Evolutionary conservation across 2,329 filamentous ascomycete genomes (phyloP).

Genomic region (Orbilia javanica): DNA sequence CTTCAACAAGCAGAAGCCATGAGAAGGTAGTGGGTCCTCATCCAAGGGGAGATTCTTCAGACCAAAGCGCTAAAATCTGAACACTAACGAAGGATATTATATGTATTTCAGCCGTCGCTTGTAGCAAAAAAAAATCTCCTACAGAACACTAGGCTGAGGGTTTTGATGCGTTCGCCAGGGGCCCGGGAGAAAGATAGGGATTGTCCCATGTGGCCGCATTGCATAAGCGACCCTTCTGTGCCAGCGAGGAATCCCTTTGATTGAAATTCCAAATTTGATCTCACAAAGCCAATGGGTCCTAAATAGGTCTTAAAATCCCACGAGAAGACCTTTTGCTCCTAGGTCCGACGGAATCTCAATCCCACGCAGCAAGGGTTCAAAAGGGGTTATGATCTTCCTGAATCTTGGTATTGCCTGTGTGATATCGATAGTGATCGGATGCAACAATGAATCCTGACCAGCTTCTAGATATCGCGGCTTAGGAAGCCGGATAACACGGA

Average conservation of each 20-base stretch:
- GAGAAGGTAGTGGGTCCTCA: not conserved
- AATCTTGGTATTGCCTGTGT: conserved; percentile 6
- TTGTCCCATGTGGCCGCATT: conserved; percentile 44
- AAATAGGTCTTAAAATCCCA: conserved; percentile 14
- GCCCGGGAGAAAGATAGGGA: conserved; percentile 17
- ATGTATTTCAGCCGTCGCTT: conserved; percentile 2
- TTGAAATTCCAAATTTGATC: conserved; percentile 25
- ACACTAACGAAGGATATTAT: not conserved
- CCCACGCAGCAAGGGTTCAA: not conserved
- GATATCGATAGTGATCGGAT: conserved; percentile 22
- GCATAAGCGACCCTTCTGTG: conserved; percentile 31
- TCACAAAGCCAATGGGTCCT: not conserved
- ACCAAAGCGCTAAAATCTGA: conserved; percentile 8
- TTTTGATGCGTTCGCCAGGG: conserved; percentile 11
- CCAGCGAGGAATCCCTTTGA: conserved; percentile 21
- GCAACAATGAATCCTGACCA: not conserved
- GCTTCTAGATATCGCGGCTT: conserved; percentile 28
- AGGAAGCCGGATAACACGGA: conserved; percentile 47
- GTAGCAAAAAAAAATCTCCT: not conserved
- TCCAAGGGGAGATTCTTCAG: not conserved
- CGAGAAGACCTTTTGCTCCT: not conserved
- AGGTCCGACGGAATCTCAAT: not conserved
- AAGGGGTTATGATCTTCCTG: not conserved
- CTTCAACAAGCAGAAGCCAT: conserved; percentile 3
- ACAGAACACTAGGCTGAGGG: not conserved